Evolutionary conservation across 345 rosid species (phyloP).

Genomic region (Salix brachista): DNA sequence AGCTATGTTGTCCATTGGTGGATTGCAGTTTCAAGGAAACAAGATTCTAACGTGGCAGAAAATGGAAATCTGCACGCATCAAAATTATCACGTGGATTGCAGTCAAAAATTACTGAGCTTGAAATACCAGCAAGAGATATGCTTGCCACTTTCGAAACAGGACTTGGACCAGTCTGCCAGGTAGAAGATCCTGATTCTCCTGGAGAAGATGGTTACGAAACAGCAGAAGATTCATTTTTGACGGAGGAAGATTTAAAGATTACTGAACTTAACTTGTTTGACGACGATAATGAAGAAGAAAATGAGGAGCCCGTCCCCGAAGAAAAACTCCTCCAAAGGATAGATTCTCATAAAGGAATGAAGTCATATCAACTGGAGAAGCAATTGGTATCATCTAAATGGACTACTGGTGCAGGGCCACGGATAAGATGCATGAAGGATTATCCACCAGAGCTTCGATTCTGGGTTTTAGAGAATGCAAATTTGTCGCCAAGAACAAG

Average conservation of each 20-base stretch:
- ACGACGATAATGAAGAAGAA: constrained; percentile 51
- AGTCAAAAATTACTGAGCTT: constrained; percentile 38
- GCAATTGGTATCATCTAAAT: constrained; percentile 53
- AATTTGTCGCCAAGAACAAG: constrained; percentile 64
- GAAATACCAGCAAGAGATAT: constrained; percentile 31
- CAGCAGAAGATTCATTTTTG: constrained; percentile 61
- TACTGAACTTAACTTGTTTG: constrained; percentile 56
- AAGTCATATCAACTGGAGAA: constrained; percentile 74
- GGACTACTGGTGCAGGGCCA: constrained; percentile 96
- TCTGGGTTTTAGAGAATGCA: constrained; percentile 61
- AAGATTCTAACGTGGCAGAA: constrained; percentile 9
- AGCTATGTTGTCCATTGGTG: too few species aligned
- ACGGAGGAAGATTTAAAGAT: constrained; percentile 68
- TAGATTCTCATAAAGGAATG: constrained; percentile 71
- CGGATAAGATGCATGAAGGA: constrained; percentile 96
- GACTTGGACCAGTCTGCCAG: constrained; percentile 11
- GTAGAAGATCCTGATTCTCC: constrained; percentile 20
- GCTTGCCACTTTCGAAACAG: constrained; percentile 17
- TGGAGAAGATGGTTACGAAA: constrained; percentile 64
- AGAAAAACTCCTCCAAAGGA: constrained; percentile 70
- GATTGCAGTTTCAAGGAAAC: constrained; percentile 16
- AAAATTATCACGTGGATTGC: constrained; percentile 27
- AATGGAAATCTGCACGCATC: constrained; percentile 18
- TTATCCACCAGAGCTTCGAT: constrained; percentile 78
- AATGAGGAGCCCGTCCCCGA: constrained; percentile 48